Conservation (phyloP, 768 basidiomycete species). For the Serendipita vermifera region DNA sequence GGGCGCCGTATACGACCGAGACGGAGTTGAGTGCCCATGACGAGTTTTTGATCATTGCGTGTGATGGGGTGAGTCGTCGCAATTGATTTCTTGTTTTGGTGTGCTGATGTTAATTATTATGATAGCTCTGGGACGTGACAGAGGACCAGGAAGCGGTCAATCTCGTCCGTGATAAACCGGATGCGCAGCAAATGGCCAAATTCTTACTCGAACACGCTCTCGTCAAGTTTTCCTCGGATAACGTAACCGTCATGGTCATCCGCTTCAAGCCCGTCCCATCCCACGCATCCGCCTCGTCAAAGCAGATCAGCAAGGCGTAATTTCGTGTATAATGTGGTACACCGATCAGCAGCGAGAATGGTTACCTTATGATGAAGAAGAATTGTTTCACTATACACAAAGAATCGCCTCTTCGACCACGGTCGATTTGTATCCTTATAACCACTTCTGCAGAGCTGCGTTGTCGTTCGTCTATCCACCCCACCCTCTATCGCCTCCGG, state of each 20-base stretch:
- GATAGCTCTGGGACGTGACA: conserved; percentile 90
- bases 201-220: conserved; percentile 73
- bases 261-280: conserved; percentile 57
- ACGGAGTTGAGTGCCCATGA: conserved; percentile 82
- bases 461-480: no score
- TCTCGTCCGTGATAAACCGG: conserved; percentile 52
- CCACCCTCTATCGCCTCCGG: no score
- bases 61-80: conserved; percentile 71
- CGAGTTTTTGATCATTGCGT: conserved; percentile 90
- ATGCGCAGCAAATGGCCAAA: conserved; percentile 73
- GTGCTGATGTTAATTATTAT: not conserved
- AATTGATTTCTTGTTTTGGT: not conserved
- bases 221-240: conserved; percentile 82
- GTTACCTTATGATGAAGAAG: no score
- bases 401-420: no score
- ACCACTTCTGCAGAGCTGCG: no score
- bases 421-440: no score
- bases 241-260: conserved; percentile 83
- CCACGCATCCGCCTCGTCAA: no score
- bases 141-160: conserved; percentile 86
- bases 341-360: no score
- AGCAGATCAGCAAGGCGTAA: no score
- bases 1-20: conserved; percentile 96
- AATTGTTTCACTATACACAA: no score
- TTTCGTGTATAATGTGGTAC: no score